Conservation (phyloP, 108 stramenopile genomes). For the Stephanodiscus triporus region DNA sequence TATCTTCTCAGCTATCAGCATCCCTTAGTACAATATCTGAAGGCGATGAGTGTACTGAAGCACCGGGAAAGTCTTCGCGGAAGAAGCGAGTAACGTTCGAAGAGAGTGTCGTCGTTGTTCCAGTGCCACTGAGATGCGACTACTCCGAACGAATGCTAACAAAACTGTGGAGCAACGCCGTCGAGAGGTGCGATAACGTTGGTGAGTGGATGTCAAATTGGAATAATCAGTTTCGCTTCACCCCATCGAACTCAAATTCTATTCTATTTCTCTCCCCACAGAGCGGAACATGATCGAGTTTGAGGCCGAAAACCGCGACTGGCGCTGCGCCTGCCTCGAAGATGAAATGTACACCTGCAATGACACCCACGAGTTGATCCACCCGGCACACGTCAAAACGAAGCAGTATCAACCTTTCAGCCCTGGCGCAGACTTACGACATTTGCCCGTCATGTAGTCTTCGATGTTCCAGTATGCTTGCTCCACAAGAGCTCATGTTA, state of each 20-base stretch:
- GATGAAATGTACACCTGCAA: conserved; percentile 84
- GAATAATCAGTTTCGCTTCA: too few species aligned
- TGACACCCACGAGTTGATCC: conserved; percentile 67
- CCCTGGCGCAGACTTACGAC: background rate
- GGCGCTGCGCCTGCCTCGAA: conserved; percentile 73
- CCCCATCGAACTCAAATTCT: background rate
- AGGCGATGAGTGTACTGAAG: background rate
- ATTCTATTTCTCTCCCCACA: background rate
- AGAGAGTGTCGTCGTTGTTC: conserved; percentile 71
- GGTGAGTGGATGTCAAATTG: background rate
- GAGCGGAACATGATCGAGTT: conserved; percentile 79
- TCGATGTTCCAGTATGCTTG: too few species aligned
- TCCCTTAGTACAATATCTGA: background rate
- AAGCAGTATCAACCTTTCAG: background rate
- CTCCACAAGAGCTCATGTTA: too few species aligned
- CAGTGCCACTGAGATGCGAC: conserved; percentile 76
- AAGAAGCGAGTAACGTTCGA: conserved; percentile 1
- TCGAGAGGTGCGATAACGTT: conserved; percentile 60
- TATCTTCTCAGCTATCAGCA: background rate
- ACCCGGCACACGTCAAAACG: conserved; percentile 55
- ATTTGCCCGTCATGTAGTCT: background rate
- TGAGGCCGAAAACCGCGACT: conserved; percentile 75
- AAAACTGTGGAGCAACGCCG: conserved; percentile 71
- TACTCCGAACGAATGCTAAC: conserved; percentile 75
- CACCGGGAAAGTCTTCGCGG: background rate